Base-by-base conservation (phyloP, 2,329 filamentous ascomycete species). In the Colletotrichum higginsianum region DNA sequence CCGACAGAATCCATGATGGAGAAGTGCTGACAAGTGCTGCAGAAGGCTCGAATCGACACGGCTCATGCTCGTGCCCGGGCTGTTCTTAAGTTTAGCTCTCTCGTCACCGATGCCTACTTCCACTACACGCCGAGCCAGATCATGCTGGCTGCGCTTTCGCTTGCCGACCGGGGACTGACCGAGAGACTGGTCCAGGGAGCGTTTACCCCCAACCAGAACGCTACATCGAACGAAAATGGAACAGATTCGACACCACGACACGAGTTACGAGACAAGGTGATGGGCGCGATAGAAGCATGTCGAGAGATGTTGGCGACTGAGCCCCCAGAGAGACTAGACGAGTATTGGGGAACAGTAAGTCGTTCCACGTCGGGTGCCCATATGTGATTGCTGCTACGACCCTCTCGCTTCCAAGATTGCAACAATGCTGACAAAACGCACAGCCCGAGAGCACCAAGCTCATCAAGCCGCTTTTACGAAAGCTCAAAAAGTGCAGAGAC, bases 21-120 rank as follows among this genome's bases (percentile, higher is more conserved):
- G 40, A 40, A 21, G 35, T 21, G 18, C 67, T 72, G 26, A 73
- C 40, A 9, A 42, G n/a, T 13, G n/a, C 9, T 26, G 12, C 58
- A 80, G 78, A 77, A 86, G 60, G 77, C 80, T 12, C 83, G 86
- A 35, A 83, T 90, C 40, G 83, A 83, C 60, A 86, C 86, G 13
- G 94, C 94, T 0, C 95, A 97, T 78, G 86, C 86, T n/a, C 88
- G 87, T 63, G 93, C 95, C 0, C 89, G 93, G 52, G 89, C 91
- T 23, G 87, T 94, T 57, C 88, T 97, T 66, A 94, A 94, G 78
- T 92, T 91, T 66, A 93, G 94, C 68, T 93, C 95, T 0, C 85
- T 97, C 61, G 88, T 98, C 73, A 98, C 96, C 35, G 96, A 99
- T 77, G 95, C 90, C n/a, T 98, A 98, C 84, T 98, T 98, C 83